phyloP scores from a whole-genome alignment of 2,329 filamentous ascomycete genomes.

The Talaromyces piceae region DNA sequence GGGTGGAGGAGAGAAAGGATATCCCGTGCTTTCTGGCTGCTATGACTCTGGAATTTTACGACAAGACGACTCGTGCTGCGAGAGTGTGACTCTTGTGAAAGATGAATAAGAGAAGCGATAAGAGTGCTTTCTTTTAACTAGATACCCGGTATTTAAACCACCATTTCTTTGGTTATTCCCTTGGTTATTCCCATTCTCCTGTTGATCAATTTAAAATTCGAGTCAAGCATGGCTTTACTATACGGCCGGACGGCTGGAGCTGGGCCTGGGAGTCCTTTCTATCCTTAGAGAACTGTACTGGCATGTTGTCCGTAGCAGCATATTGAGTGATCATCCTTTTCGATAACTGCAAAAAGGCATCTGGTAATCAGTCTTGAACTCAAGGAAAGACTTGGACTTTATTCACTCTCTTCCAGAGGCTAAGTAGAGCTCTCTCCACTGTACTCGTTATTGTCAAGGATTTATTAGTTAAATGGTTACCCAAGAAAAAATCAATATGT shows the following conservation, averaged over 20 bases:
- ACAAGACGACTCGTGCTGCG: conserved; percentile 45
- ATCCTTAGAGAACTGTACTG: neutral
- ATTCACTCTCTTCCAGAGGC: too few species aligned
- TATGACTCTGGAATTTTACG: conserved; percentile 87
- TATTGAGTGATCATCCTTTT: neutral
- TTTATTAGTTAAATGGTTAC: neutral
- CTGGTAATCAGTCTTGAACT: neutral
- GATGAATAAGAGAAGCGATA: neutral
- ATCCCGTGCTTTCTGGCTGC: conserved; percentile 91
- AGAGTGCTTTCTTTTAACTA: neutral
- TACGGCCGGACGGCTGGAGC: neutral
- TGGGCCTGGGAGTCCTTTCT: neutral
- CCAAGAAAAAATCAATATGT: neutral
- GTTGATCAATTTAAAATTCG: too few species aligned
- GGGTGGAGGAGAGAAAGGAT: conserved; percentile 88
- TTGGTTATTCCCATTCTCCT: too few species aligned
- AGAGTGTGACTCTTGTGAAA: conserved; percentile 16
- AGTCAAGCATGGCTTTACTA: neutral
- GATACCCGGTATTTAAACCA: conserved; percentile 1
- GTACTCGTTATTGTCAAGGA: neutral
- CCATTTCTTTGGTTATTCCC: neutral
- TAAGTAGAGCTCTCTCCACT: too few species aligned
- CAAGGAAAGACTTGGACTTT: neutral
- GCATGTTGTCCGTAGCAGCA: neutral
- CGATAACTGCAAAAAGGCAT: neutral